Conservation (phyloP, 805 yeast genomes). For the Scheffersomyces stipitis region DNA sequence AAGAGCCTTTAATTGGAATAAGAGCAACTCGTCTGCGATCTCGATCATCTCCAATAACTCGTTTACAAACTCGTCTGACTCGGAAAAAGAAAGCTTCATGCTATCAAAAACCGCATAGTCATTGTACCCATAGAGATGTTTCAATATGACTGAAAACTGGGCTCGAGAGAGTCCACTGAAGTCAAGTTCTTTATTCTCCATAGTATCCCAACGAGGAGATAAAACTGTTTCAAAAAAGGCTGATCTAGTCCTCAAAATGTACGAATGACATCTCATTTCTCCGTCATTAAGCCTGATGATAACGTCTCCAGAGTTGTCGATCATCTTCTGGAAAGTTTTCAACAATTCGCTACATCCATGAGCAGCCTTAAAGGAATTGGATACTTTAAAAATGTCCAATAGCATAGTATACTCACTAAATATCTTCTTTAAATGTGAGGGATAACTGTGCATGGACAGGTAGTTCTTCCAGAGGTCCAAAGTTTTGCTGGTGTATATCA, state of each 20-base stretch:
- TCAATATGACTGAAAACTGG: constrained; percentile 51
- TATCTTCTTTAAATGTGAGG: constrained; percentile 26
- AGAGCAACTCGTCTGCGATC: constrained; percentile 60
- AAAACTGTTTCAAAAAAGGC: constrained; percentile 63
- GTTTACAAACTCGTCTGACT: constrained; percentile 49
- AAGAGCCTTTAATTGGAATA: constrained; percentile 56
- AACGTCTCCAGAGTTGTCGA: constrained; percentile 36
- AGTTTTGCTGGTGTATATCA: constrained; percentile 48
- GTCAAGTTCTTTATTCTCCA: constrained; percentile 27
- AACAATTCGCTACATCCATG: background rate
- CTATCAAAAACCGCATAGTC: constrained; percentile 41
- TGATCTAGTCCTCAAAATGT: constrained; percentile 55
- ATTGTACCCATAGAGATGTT: constrained; percentile 57
- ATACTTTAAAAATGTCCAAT: constrained; percentile 18
- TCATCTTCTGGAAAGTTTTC: constrained; percentile 9
- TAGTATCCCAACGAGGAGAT: constrained; percentile 51
- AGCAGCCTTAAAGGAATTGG: constrained; percentile 19
- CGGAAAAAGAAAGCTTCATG: constrained; percentile 15
- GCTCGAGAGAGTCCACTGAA: constrained; percentile 42
- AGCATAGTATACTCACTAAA: constrained; percentile 27
- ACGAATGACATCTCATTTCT: constrained; percentile 46
- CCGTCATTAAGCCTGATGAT: constrained; percentile 49
- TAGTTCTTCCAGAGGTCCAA: constrained; percentile 48
- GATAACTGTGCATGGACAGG: constrained; percentile 23
- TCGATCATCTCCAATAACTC: constrained; percentile 58